Evolutionary conservation across 495 filamentous ascomycete genomes (phyloP), one percentile per base, ranked within the genome.

Genomic region (Penicillium parvum): DNA sequence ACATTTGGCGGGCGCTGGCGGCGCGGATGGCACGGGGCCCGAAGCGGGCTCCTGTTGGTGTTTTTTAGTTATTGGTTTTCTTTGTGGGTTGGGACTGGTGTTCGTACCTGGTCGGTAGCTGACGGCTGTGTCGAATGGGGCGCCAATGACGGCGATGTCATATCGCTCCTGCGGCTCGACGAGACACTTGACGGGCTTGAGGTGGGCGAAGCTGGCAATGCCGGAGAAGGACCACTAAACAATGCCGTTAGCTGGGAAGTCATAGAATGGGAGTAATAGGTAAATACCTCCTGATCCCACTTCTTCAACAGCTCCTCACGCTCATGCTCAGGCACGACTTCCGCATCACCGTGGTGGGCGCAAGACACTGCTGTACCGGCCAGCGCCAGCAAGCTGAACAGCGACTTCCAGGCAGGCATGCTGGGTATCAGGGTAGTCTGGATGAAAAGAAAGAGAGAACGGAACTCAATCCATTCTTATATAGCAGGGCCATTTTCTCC

Each of bases 101-200:
- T 29, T 60, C 81, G n/a, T n/a, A n/a, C 84, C 84, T 37, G 88
- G 88, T 49, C 88, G 69, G 65, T 91, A 91, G 49, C 70, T 81
- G 12, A 86, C 83, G 12, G 87, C 85, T 1, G 87, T 91, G 60
- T 94, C 88, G 55, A 94, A 94, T 0, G 88, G 88, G 1, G 79
- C 86, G 1, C 88, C 88, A 36, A 94, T 78, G 35, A 94, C 78
- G 22, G 73, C 88, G 47, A 94, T 89, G 58, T 94, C 88, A 50
- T 82, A 91, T 18, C 64, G 57, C 47, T 76, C 75, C 26, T 76
- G 65, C 0, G 83, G 85, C 33, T 78, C 76, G 21, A 81, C 81
- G 2, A 92, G 70, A 52, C 87, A 92, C 40, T 84, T 86, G 38
- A 81, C 72, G 47, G 89, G 76, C 43, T 77, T 74, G 12, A 90